A percentile compares a stretch with the other conserved stretches of the same genome.
phyloP scores from a whole-genome alignment of 345 rosid species.

The Syzygium oleosum region DNA sequence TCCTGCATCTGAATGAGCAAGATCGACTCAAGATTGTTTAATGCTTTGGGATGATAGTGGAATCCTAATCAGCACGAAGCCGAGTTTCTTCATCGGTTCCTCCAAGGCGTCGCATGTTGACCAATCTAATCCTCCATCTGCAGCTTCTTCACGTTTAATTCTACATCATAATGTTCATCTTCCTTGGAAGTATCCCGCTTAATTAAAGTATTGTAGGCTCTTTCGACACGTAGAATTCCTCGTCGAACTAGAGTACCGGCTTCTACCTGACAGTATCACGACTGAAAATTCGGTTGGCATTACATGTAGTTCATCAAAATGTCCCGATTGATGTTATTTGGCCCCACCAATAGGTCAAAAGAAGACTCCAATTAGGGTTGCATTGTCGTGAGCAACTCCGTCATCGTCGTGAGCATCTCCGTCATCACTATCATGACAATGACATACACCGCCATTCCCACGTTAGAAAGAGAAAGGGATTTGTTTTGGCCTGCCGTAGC shows the following conservation, averaged over 20 bases:
- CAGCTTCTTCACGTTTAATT: background rate
- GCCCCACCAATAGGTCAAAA: background rate
- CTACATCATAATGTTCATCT: background rate
- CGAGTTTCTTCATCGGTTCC: background rate
- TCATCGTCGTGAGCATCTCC: background rate
- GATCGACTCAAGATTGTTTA: background rate
- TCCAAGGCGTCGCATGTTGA: background rate
- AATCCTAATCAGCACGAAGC: background rate
- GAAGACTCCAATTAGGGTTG: background rate
- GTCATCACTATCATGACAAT: background rate
- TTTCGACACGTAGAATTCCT: background rate
- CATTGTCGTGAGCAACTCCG: background rate
- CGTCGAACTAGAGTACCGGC: background rate
- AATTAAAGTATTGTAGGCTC: background rate
- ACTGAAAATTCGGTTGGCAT: background rate
- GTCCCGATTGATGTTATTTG: background rate
- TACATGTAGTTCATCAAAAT: background rate
- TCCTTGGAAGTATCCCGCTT: background rate
- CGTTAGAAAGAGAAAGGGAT: background rate
- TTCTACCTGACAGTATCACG: background rate
- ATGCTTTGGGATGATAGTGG: background rate
- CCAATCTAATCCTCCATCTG: background rate
- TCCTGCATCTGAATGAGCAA: background rate
- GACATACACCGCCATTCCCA: background rate
- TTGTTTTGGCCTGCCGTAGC: background rate